phyloP scores from a whole-genome alignment of 2,329 filamentous ascomycete genomes.

The Colletotrichum musicola region DNA sequence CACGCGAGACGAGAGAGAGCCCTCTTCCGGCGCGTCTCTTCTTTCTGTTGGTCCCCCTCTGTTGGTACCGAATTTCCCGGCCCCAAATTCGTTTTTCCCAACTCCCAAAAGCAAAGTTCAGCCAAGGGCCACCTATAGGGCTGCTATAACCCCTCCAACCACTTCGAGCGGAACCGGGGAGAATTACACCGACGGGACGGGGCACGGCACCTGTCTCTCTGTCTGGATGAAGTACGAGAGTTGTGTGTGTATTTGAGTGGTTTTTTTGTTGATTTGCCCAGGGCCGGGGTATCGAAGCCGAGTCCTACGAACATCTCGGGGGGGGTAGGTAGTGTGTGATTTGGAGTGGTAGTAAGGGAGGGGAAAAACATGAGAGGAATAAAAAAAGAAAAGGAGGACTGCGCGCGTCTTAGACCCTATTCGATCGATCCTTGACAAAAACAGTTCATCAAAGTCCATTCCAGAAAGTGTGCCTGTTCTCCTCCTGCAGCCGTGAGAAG shows the following conservation, averaged over 20 bases:
- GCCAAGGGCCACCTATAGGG: no score
- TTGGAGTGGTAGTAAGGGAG: no score
- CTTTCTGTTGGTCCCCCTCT: no score
- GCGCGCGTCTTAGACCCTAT: conserved; percentile 19
- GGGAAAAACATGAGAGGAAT: neutral
- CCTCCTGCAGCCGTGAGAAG: conserved; percentile 32
- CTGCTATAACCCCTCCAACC: no score
- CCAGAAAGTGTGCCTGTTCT: conserved; percentile 28
- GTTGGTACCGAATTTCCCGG: no score
- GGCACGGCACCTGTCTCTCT: neutral
- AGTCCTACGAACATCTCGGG: conserved; percentile 30
- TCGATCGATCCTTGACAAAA: conserved; percentile 28
- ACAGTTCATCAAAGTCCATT: conserved; percentile 37
- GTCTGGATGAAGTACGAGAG: conserved; percentile 26
- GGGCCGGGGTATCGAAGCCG: conserved; percentile 36
- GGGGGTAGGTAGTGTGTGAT: neutral
- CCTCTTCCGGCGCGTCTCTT: neutral
- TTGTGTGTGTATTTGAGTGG: conserved; percentile 4
- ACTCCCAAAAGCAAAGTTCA: no score
- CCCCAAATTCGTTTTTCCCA: no score
- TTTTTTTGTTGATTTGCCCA: conserved; percentile 31
- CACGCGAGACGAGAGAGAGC: no score
- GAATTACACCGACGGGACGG: no score
- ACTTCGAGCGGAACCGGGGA: no score
- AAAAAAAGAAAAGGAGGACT: conserved; percentile 5